Evolutionary conservation across 371 early-diverging fungal species (phyloP).

Genomic region (Mucor racemosus): DNA sequence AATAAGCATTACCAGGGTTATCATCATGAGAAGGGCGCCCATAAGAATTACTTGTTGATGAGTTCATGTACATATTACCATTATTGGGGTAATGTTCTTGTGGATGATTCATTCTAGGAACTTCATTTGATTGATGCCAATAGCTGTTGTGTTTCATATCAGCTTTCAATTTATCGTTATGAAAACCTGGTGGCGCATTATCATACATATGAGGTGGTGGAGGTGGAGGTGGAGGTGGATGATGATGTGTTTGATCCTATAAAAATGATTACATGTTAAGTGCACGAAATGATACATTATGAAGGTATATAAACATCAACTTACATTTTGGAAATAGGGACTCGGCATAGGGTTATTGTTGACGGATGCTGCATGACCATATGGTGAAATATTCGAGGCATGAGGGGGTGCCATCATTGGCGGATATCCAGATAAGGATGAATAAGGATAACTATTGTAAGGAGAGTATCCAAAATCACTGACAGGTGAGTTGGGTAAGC

Average conservation of each 20-base stretch:
- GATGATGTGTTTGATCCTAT: neutral
- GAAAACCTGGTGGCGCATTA: neutral
- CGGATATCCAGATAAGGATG: constrained; percentile 15
- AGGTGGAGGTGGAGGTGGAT: neutral
- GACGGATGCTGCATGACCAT: constrained; percentile 1
- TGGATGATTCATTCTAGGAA: constrained; percentile 7
- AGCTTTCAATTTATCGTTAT: neutral
- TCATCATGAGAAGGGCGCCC: constrained; percentile 10
- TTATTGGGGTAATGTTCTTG: constrained; percentile 10
- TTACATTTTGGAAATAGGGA: constrained; percentile 21
- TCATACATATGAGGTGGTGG: constrained; percentile 13
- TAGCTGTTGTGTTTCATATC: neutral
- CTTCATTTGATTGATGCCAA: constrained; percentile 5
- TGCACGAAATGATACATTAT: too few relatives aligned
- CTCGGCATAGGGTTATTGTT: neutral
- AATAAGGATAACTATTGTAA: constrained; percentile 29
- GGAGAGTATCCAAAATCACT: constrained; percentile 39
- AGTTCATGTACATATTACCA: constrained; percentile 3
- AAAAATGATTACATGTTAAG: too few relatives aligned
- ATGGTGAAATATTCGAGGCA: neutral
- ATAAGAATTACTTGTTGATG: constrained; percentile 11
- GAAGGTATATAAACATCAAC: neutral
- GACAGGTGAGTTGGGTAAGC: constrained; percentile 35
- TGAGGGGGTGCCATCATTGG: constrained; percentile 5
- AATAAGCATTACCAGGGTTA: neutral